Base-by-base conservation (phyloP, 192 early-diverging fungal species). In the Glomus cerebriforme region DNA sequence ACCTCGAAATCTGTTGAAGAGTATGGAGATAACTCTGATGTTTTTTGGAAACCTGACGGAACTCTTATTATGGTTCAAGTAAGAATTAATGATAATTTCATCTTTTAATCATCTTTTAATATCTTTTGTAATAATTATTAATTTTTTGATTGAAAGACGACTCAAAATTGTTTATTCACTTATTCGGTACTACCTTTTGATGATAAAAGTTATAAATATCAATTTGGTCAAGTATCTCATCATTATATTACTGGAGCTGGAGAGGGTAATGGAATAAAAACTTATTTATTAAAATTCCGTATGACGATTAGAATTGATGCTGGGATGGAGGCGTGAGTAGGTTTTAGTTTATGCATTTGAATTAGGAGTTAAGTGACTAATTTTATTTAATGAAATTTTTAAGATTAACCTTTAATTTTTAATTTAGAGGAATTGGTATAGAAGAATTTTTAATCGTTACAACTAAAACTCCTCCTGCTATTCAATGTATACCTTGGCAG, bases 281-380 rank as follows among this genome's bases (percentile, higher is more conserved):
- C 87, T n/a, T 79, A 85, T 64, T 79, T 88, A 12, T 81, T 89
- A 37, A 88, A 87, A 69, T 95, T 95, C 79, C 81, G 86, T 63
- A 87, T 95, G 83, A 91, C 94, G 6, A 87, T 95, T 78, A 90
- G 92, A 77, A 89, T 95, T 65, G 92, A 94, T 81, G 88, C 92
- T 22, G 93, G 92, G 7, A 86, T 92, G 15, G 76, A 78, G 45
- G 59, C 64, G 76, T 78, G 59, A 78, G 76, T 78, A 68, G 66
- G 66, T 68, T 68, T n/a, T 68, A n/a, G n/a, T 10, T 68, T 43
- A 34, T 65, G 26, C 6, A 65, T 29, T 13, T 31, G 24, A 64
- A 64, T 64, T 29, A 27, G 24, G 22, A 64, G 8, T 9, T 2
- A 17, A 64, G 5, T 32, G 1, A 39, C n/a, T 37, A 6, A 31